phyloP scores from a whole-genome alignment of 768 basidiomycete species.

The Strobilomyces confusus region DNA sequence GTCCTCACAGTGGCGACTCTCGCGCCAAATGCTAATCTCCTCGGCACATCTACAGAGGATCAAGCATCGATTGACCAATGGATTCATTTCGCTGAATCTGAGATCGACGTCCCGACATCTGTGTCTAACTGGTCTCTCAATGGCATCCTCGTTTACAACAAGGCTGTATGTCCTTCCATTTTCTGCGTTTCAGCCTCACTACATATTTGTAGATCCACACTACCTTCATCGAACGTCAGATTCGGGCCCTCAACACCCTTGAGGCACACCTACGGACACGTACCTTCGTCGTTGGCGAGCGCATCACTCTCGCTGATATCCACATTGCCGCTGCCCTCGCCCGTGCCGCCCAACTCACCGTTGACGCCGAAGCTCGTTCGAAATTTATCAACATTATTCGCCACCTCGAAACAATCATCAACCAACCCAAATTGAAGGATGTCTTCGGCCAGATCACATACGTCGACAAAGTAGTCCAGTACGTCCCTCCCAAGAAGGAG shows the following conservation, averaged over 20 bases:
- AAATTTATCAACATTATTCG: slow-evolving; percentile 77
- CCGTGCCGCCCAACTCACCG: slow-evolving; percentile 46
- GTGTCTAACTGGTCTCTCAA: slow-evolving; percentile 41
- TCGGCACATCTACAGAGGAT: slow-evolving; percentile 63
- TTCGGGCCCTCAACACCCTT: slow-evolving; percentile 59
- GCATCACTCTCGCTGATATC: slow-evolving; percentile 92
- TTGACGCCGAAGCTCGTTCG: slow-evolving; percentile 65
- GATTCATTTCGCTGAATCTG: slow-evolving; percentile 68
- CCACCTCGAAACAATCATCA: slow-evolving; percentile 80
- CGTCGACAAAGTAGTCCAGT: slow-evolving; percentile 68
- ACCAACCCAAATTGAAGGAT: slow-evolving; percentile 73
- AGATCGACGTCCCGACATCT: slow-evolving; percentile 43
- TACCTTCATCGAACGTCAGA: slow-evolving; percentile 47
- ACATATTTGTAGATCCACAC: slow-evolving; percentile 50
- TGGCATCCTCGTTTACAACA: slow-evolving; percentile 70
- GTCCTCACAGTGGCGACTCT: slow-evolving; percentile 61
- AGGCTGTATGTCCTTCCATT: slow-evolving; percentile 54
- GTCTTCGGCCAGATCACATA: slow-evolving; percentile 60
- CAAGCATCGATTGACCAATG: slow-evolving; percentile 83
- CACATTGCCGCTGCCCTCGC: slow-evolving; percentile 56
- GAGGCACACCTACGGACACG: slow-evolving; percentile 69
- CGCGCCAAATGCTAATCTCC: slow-evolving; percentile 73
- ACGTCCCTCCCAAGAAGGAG: slow-evolving; percentile 71
- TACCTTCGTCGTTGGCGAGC: slow-evolving; percentile 92
- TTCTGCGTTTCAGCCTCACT: not conserved